These are phyloP conservation scores for Laetiporus sulphureus DNA, from an alignment of 1,284 basidiomycete genomes.

Conservation along the genomic window DNA sequence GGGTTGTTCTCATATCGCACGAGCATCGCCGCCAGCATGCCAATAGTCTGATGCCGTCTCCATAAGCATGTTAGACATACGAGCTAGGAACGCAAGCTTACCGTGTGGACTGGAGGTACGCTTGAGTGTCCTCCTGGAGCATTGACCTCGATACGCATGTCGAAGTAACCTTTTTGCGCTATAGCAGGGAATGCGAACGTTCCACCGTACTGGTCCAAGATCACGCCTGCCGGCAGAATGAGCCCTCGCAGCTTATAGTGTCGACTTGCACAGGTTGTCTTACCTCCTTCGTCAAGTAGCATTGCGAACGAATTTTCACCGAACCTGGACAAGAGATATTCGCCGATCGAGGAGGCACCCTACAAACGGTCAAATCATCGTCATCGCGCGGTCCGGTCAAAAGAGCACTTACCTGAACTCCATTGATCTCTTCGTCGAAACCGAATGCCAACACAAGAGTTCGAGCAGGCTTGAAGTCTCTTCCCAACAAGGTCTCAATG, in stretches of 20 bases:
- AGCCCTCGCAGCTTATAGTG: background rate
- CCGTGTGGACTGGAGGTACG: constrained; percentile 50
- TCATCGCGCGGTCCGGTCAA: background rate
- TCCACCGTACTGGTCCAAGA: constrained; percentile 21
- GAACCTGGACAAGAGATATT: constrained; percentile 41
- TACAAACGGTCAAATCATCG: constrained; percentile 15
- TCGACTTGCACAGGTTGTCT: constrained; percentile 7
- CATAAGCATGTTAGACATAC: background rate
- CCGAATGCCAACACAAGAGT: constrained; percentile 61
- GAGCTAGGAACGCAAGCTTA: constrained; percentile 17
- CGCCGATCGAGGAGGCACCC: constrained; percentile 42
- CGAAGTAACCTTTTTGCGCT: constrained; percentile 60
- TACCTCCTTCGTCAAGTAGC: constrained; percentile 45
- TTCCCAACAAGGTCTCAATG: constrained; percentile 44
- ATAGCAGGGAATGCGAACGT: constrained; percentile 44
- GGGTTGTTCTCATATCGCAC: constrained; percentile 22
- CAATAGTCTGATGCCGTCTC: constrained; percentile 40
- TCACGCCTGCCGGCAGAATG: constrained; percentile 23
- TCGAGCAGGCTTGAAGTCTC: constrained; percentile 43
- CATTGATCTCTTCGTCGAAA: constrained; percentile 61
- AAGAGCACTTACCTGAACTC: constrained; percentile 31
- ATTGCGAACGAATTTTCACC: constrained; percentile 47
- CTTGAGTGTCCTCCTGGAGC: constrained; percentile 65
- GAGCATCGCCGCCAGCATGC: constrained; percentile 43
- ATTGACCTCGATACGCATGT: constrained; percentile 40